These are phyloP conservation scores for Manihot esculenta DNA, from an alignment of 441 rosid genomes.

Conservation along the genomic window DNA sequence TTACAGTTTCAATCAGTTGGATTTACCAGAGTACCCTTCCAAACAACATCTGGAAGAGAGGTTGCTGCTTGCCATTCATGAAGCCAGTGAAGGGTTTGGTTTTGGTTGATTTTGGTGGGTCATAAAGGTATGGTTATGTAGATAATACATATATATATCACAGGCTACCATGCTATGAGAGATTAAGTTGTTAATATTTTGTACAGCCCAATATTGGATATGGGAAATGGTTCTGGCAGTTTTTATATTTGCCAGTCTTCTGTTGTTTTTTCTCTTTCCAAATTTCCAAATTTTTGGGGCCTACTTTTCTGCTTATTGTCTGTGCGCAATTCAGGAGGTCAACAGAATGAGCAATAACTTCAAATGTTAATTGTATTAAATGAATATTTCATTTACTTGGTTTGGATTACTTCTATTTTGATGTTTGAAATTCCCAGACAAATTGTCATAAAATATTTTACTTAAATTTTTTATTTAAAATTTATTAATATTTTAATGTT, in stretches of 20 bases:
- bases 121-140: constrained; percentile 28
- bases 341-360: too few relatives aligned
- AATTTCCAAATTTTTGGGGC: background rate
- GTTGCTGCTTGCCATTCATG: constrained; percentile 90
- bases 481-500: too few relatives aligned
- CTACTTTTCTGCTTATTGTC: too few relatives aligned
- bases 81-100: constrained; percentile 93
- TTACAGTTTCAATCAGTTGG: constrained; percentile 94
- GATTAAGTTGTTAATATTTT: constrained; percentile 40
- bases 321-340: too few relatives aligned
- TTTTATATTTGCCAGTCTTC: constrained; percentile 44
- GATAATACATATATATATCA: constrained; percentile 27
- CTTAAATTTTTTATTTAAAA: too few relatives aligned
- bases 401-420: too few relatives aligned
- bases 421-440: too few relatives aligned
- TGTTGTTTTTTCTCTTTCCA: background rate
- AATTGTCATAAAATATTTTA: too few relatives aligned
- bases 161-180: constrained; percentile 17
- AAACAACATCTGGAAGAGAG: constrained; percentile 88
- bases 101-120: constrained; percentile 50
- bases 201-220: constrained; percentile 51
- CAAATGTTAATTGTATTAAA: too few relatives aligned
- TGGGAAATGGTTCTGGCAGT: constrained; percentile 41
- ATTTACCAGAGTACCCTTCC: constrained; percentile 93
- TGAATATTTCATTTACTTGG: too few relatives aligned